Percentiles rank a stretch among this genome's conserved stretches.
phyloP scores from a whole-genome alignment of 768 basidiomycete species.

The Pulveroboletus frians region DNA sequence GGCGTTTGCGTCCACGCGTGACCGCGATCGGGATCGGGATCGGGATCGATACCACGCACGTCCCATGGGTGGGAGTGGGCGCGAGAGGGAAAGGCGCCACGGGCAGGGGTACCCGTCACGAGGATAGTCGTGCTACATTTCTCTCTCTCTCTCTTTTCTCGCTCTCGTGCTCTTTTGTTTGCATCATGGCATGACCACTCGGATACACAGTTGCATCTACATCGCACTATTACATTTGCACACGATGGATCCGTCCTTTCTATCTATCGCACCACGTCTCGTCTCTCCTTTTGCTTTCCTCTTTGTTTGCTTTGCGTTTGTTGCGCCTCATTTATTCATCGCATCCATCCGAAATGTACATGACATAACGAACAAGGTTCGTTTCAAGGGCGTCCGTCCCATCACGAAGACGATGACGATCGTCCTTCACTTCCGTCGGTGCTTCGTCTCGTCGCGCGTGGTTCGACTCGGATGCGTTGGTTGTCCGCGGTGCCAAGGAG shows the following conservation, averaged over 20 bases:
- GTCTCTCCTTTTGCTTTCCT: no score
- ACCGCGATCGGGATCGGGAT: conserved; percentile 15
- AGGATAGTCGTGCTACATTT: conserved; percentile 1
- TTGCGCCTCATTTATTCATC: conserved; percentile 1
- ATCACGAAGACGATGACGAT: no score
- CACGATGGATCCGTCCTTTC: neutral
- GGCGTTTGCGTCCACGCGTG: conserved; percentile 27
- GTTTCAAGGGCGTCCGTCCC: no score
- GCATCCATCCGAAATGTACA: neutral
- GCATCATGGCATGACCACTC: neutral
- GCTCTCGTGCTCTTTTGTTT: neutral
- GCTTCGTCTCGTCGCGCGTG: no score
- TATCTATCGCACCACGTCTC: neutral
- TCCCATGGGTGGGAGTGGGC: neutral
- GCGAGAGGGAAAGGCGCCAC: conserved; percentile 18
- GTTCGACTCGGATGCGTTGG: no score
- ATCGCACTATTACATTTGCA: neutral
- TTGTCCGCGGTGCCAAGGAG: no score
- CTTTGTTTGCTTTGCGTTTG: neutral
- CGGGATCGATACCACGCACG: conserved; percentile 16
- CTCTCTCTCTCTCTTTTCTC: neutral
- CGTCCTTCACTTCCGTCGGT: no score
- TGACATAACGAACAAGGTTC: neutral
- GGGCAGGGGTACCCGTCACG: conserved; percentile 10
- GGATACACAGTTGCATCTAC: neutral